phyloP scores from a whole-genome alignment of 768 basidiomycete genomes.

The Pholiota microspora region DNA sequence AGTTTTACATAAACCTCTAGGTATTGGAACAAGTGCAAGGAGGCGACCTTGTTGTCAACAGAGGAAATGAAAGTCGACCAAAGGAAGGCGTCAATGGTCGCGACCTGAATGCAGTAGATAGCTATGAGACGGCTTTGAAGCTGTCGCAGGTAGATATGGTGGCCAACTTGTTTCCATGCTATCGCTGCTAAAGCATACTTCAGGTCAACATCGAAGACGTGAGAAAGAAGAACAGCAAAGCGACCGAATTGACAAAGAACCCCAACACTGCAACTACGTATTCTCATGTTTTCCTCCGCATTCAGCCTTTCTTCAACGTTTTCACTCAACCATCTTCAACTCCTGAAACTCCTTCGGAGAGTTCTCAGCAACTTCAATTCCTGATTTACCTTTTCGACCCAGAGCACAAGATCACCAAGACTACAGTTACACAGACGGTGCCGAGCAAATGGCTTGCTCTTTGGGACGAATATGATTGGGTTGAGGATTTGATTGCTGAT shows the following conservation, averaged over 20 bases:
- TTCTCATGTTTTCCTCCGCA: slow-evolving; percentile 88
- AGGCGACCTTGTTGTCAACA: slow-evolving; percentile 86
- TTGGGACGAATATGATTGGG: slow-evolving; percentile 94
- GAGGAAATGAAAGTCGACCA: slow-evolving; percentile 72
- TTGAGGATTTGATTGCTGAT: slow-evolving; percentile 93
- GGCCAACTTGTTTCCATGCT: slow-evolving; percentile 7
- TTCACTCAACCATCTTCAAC: slow-evolving; percentile 40
- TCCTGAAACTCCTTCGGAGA: slow-evolving; percentile 28
- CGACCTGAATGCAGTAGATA: slow-evolving; percentile 81
- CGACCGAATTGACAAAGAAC: slow-evolving; percentile 27
- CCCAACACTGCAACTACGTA: slow-evolving; percentile 63
- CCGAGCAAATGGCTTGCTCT: slow-evolving; percentile 85
- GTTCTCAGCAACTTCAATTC: slow-evolving; percentile 61
- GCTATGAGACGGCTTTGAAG: slow-evolving; percentile 81
- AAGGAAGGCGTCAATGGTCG: slow-evolving; percentile 55
- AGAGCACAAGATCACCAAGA: slow-evolving; percentile 69
- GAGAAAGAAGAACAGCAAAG: slow-evolving; percentile 56
- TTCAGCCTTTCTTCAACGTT: slow-evolving; percentile 80
- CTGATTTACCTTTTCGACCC: slow-evolving; percentile 76
- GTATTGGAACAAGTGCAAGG: slow-evolving; percentile 95
- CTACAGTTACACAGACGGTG: slow-evolving; percentile 79
- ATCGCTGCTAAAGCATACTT: neutral
- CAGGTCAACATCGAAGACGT: slow-evolving; percentile 80
- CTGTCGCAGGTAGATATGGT: slow-evolving; percentile 63
- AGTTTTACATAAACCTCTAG: slow-evolving; percentile 36